Conservation (phyloP, 768 basidiomycete genomes). For the Xerocomus spinulosus region DNA sequence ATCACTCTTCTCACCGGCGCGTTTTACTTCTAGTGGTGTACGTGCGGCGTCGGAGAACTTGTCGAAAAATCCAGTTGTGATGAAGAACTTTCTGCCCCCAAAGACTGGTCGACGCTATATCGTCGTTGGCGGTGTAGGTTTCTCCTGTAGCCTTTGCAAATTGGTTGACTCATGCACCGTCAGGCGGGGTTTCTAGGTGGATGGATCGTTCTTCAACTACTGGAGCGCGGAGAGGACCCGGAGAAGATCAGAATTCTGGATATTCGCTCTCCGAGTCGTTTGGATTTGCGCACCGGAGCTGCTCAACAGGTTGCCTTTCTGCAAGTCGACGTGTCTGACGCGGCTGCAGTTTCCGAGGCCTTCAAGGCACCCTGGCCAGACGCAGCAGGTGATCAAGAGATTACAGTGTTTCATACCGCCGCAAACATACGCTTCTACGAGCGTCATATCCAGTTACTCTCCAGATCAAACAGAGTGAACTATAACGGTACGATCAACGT, state of each 20-base stretch:
- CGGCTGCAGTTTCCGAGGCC: slow-evolving; percentile 49
- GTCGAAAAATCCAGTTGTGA: slow-evolving; percentile 30
- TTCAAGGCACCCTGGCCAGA: slow-evolving; percentile 63
- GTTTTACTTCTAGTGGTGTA: slow-evolving; percentile 44
- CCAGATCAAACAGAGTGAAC: slow-evolving; percentile 58
- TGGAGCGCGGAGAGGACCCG: slow-evolving; percentile 69
- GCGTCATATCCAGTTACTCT: slow-evolving; percentile 46
- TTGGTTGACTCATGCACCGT: background rate
- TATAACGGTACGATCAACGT: slow-evolving; percentile 65
- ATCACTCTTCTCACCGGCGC: slow-evolving; percentile 44
- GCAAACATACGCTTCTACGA: slow-evolving; percentile 80
- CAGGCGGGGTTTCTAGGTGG: slow-evolving; percentile 75
- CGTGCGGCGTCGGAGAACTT: slow-evolving; percentile 36
- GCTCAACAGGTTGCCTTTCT: slow-evolving; percentile 52
- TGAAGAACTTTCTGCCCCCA: slow-evolving; percentile 50
- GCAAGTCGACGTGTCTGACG: slow-evolving; percentile 54
- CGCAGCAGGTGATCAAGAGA: slow-evolving; percentile 23
- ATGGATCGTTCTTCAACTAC: slow-evolving; percentile 67
- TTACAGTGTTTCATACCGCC: slow-evolving; percentile 74
- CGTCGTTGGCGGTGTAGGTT: slow-evolving; percentile 66
- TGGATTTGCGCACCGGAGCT: slow-evolving; percentile 51
- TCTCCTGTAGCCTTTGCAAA: background rate
- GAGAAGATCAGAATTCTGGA: slow-evolving; percentile 62
- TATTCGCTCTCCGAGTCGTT: slow-evolving; percentile 54
- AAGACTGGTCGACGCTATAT: slow-evolving; percentile 74